A percentile compares a stretch with the other conserved stretches of the same genome.
These are phyloP conservation scores for Zymoseptoria passerinii DNA, from an alignment of 2,329 filamentous ascomycete species.

Conservation along the genomic window DNA sequence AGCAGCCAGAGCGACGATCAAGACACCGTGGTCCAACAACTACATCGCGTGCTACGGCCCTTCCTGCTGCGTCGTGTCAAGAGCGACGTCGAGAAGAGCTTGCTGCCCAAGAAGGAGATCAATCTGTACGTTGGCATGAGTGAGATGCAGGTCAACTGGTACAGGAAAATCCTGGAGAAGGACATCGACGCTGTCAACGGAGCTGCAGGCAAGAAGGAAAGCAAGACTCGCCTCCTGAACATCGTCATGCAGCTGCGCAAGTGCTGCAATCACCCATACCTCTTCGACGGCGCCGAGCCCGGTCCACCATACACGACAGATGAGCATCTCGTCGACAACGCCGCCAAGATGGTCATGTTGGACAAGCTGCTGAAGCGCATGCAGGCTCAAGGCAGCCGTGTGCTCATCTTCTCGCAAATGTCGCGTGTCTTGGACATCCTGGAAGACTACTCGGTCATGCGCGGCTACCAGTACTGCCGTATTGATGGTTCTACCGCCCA, in stretches of 20 bases:
- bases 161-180: constrained; percentile 97
- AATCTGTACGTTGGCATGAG: constrained; percentile 98
- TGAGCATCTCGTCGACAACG: constrained; percentile 86
- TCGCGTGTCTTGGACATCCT: constrained; percentile 92
- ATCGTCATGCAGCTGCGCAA: constrained; percentile 99
- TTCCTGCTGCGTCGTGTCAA: constrained; percentile 95
- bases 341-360: constrained; percentile 94
- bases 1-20: constrained; percentile 83
- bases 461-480: constrained; percentile 89
- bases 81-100: constrained; percentile 93
- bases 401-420: constrained; percentile 99
- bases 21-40: constrained; percentile 89
- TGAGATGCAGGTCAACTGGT: constrained; percentile 99
- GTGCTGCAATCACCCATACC: constrained; percentile 96
- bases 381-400: constrained; percentile 77
- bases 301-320: constrained; percentile 97
- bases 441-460: constrained; percentile 96
- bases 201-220: constrained; percentile 90
- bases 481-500: constrained; percentile 96
- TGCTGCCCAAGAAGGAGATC: constrained; percentile 93
- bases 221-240: constrained; percentile 91
- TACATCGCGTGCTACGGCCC: constrained; percentile 84
- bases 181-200: constrained; percentile 98
- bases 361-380: constrained; percentile 83
- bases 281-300: constrained; percentile 95